Evolutionary conservation across 257 asterid species (phyloP), one percentile per base, ranked within the genome.

Genomic region (Nicotiana tabacum): DNA sequence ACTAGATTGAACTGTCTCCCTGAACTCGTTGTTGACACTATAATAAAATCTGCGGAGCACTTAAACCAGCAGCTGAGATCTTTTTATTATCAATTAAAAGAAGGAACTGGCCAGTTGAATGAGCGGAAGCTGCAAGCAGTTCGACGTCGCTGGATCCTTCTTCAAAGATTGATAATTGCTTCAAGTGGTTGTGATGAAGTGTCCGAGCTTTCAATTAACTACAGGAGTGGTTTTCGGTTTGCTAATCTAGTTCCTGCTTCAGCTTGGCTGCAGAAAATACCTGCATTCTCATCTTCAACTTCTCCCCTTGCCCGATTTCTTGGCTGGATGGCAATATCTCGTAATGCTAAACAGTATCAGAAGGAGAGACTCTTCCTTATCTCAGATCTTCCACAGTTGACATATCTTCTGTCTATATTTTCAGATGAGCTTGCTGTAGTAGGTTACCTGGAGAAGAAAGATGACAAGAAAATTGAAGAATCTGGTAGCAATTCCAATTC

Each of bases 271-370:
- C 90, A 87, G 85, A 96, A 92, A 88, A 90, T 96, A 60, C 91
- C 97, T 77, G 85, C 79, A 57, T 91, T 94, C 85, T 91, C 93
- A 72, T 87, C 95, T 85, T 94, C 97, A 84, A 86, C 89, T 82
- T 90, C 87, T 72, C 99, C 98, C 85, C 84, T 96, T 82, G 95
- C 92, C 79, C 91, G 98, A 66, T 93, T 90, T 83, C 91, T 93
- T 85, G 95, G 97, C 87, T 96, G 99, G 99, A 94, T 93, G 99
- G 98, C 98, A 21, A 84, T 96, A 43, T 91, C 98, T 83, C 97
- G 93, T 82, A 94, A 92, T 87, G 96, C 97, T 33, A 89, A 90
- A 82, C 97, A 93, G 83, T 96, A 88, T 89, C 91, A 91, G 77
- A 88, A 87, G 88, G 98, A 96, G 80, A 89, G 93, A 39, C 95